Conservation (phyloP, 768 basidiomycete genomes). For the Lentinula detonsa region DNA sequence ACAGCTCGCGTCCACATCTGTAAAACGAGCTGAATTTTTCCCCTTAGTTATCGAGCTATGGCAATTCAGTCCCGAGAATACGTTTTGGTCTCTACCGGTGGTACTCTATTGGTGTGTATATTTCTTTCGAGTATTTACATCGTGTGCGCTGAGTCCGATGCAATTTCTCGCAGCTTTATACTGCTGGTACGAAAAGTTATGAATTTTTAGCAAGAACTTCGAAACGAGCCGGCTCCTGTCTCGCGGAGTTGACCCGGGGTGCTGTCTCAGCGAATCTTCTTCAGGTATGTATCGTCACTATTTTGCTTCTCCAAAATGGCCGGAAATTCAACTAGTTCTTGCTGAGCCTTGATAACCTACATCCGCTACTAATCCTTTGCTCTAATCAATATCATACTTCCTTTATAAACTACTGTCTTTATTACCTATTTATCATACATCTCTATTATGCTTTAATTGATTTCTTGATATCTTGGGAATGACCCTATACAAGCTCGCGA, state of each 20-base stretch:
- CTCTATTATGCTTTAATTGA: too few species aligned
- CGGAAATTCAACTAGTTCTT: slow-evolving; percentile 32
- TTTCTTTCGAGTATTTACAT: neutral
- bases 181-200: slow-evolving; percentile 15
- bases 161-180: slow-evolving; percentile 24
- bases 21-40: neutral
- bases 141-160: neutral
- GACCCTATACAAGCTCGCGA: too few species aligned
- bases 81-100: slow-evolving; percentile 30
- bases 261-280: slow-evolving; percentile 41
- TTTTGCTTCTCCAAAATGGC: slow-evolving; percentile 39
- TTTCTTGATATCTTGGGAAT: too few species aligned
- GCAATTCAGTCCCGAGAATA: slow-evolving; percentile 25
- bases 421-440: too few species aligned
- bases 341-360: too few species aligned
- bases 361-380: too few species aligned
- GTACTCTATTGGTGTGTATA: slow-evolving; percentile 27
- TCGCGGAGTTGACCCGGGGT: slow-evolving; percentile 39
- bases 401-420: too few species aligned
- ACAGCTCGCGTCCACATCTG: neutral
- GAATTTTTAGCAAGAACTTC: slow-evolving; percentile 34
- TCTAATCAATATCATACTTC: too few species aligned
- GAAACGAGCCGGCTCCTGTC: slow-evolving; percentile 21
- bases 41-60: slow-evolving; percentile 29
- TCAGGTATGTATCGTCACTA: slow-evolving; percentile 36